Conservation (phyloP, 106 monocot genomes). For the Agapanthus africanus region DNA sequence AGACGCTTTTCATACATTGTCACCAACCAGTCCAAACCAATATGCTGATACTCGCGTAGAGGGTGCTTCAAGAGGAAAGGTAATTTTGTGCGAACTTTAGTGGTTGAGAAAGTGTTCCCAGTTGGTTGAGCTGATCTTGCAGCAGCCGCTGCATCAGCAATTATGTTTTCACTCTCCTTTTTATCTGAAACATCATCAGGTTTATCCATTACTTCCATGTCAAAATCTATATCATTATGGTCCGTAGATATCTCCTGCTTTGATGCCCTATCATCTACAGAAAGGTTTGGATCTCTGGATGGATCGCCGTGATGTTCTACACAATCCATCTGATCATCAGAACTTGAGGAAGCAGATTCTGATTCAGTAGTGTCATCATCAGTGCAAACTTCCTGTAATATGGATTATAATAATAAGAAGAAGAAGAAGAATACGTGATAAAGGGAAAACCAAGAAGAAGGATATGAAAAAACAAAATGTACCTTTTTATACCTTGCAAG, state of each 20-base stretch:
- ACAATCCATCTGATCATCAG: slow-evolving; percentile 32
- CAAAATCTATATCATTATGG: neutral
- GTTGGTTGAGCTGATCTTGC: slow-evolving; percentile 99
- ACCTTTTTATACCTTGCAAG: slow-evolving; percentile 93
- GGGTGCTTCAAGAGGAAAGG: slow-evolving; percentile 93
- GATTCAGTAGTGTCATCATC: slow-evolving; percentile 34
- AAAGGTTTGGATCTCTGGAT: slow-evolving; percentile 7
- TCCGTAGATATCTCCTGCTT: slow-evolving; percentile 15
- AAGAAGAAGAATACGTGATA: slow-evolving; percentile 2
- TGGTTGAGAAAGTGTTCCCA: slow-evolving; percentile 96
- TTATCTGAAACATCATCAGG: slow-evolving; percentile 21
- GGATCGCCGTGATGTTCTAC: slow-evolving; percentile 9
- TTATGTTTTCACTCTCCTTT: slow-evolving; percentile 65
- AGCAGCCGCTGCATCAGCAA: slow-evolving; percentile 95
- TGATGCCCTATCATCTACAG: neutral
- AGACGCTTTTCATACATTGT: slow-evolving; percentile 97
- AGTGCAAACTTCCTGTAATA: slow-evolving; percentile 37
- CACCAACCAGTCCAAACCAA: slow-evolving; percentile 96
- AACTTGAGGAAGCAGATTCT: slow-evolving; percentile 36
- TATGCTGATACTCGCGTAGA: slow-evolving; percentile 97
- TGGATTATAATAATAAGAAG: slow-evolving; percentile 5
- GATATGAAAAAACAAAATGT: slow-evolving; percentile 6
- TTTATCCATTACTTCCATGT: slow-evolving; percentile 16
- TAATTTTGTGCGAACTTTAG: slow-evolving; percentile 92
- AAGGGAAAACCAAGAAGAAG: neutral